phyloP scores from a whole-genome alignment of 1,139 yeast species.

The Kodamaea ohmeri region DNA sequence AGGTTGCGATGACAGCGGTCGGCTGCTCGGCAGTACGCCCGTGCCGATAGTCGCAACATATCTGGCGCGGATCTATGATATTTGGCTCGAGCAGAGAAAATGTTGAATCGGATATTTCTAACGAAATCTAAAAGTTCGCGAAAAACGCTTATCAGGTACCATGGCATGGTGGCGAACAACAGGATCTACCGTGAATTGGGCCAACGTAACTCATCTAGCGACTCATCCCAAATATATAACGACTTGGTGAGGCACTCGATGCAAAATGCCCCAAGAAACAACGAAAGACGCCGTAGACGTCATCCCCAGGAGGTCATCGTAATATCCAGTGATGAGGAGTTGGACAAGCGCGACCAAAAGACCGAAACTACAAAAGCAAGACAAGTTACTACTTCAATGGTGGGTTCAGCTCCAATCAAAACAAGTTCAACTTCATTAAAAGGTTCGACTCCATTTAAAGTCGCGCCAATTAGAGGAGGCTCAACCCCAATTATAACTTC shows the following conservation, averaged over 20 bases:
- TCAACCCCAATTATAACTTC: too few relatives aligned
- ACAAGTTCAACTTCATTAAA: too few relatives aligned
- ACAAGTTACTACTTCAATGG: too few relatives aligned
- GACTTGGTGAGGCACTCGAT: conserved; percentile 7
- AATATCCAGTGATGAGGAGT: neutral
- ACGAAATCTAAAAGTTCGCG: too few relatives aligned
- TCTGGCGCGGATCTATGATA: neutral
- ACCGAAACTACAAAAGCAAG: too few relatives aligned
- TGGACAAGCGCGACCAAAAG: neutral
- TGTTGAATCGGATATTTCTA: too few relatives aligned
- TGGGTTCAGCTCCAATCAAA: too few relatives aligned
- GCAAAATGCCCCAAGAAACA: neutral
- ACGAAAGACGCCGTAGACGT: conserved; percentile 4
- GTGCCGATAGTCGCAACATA: conserved; percentile 4
- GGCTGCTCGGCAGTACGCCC: conserved; percentile 1
- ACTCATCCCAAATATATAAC: too few relatives aligned
- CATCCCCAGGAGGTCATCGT: neutral
- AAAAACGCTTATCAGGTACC: neutral
- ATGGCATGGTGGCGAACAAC: conserved; percentile 4
- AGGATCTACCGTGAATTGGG: conserved; percentile 5
- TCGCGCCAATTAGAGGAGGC: too few relatives aligned
- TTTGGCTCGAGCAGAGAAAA: too few relatives aligned
- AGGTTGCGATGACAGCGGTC: conserved; percentile 25
- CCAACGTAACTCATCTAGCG: too few relatives aligned
- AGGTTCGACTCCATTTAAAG: too few relatives aligned